Evolutionary conservation across 2,329 filamentous ascomycete species (phyloP).

Genomic region (Cercospora sojina): DNA sequence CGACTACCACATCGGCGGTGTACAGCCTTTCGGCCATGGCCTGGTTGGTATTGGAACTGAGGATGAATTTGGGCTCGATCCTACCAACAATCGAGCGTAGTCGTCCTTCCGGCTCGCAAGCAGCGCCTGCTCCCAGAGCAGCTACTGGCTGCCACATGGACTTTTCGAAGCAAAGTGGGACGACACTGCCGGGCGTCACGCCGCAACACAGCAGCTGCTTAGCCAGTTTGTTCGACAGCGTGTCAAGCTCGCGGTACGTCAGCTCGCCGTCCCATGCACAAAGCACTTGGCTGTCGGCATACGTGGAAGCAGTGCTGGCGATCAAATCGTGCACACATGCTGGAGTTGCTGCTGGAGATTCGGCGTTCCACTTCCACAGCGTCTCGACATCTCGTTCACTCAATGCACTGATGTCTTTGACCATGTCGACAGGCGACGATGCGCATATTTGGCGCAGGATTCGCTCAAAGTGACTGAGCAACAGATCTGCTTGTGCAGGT

Average conservation of each 20-base stretch:
- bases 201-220: constrained; percentile 5
- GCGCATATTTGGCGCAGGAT: constrained; percentile 14
- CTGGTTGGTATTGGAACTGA: constrained; percentile 3
- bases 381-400: constrained; percentile 6
- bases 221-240: constrained; percentile 16
- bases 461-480: constrained; percentile 12
- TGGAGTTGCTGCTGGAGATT: not conserved
- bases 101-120: constrained; percentile 32
- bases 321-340: constrained; percentile 13
- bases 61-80: constrained; percentile 25
- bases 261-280: constrained; percentile 33
- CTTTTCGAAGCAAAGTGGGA: constrained; percentile 34
- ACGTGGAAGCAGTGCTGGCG: not conserved
- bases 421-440: not conserved
- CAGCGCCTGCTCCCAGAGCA: constrained; percentile 31
- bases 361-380: constrained; percentile 10
- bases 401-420: constrained; percentile 10
- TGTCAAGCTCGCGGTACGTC: constrained; percentile 32
- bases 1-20: not conserved
- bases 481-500: not conserved
- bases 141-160: constrained; percentile 32
- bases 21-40: not conserved
- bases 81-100: constrained; percentile 31
- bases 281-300: constrained; percentile 7
- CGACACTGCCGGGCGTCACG: constrained; percentile 3